A percentile compares a stretch with the other conserved stretches of the same genome.
These are phyloP conservation scores for Solanum chiquidenum DNA, from an alignment of 257 asterid genomes.

Conservation along the genomic window DNA sequence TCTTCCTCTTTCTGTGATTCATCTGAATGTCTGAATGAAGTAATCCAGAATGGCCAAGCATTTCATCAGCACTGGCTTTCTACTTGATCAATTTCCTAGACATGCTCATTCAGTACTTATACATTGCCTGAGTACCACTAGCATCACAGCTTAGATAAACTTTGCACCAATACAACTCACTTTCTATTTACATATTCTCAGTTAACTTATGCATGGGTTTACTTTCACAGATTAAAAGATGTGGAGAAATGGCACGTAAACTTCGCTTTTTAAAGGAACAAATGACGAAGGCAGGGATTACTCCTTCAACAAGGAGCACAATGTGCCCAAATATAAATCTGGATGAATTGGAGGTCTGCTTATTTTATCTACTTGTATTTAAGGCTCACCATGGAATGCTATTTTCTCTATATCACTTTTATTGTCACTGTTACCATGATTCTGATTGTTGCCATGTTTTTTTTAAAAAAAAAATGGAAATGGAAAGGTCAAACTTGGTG, in stretches of 20 bases:
- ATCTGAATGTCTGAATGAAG: neutral
- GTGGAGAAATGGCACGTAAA: conserved; percentile 60
- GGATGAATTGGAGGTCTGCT: conserved; percentile 52
- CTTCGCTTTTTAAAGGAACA: conserved; percentile 43
- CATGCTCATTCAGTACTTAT: neutral
- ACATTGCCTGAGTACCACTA: neutral
- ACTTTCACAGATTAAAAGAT: conserved; percentile 39
- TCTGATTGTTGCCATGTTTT: neutral
- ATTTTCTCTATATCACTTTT: neutral
- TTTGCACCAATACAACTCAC: neutral
- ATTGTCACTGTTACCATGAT: neutral
- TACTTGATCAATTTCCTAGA: neutral
- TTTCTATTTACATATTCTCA: neutral
- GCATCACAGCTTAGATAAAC: neutral
- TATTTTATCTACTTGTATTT: neutral
- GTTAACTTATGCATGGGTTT: neutral
- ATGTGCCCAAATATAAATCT: conserved; percentile 15
- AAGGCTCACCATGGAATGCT: neutral
- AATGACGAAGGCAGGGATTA: conserved; percentile 38
- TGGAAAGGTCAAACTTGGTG: conserved; percentile 48
- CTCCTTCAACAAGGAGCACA: conserved; percentile 27
- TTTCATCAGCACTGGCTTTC: neutral
- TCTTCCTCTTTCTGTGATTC: neutral
- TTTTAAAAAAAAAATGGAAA: neutral
- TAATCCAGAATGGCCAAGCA: neutral